Evolutionary conservation across 1,284 basidiomycete genomes (phyloP).

Genomic region (Ceratobasidium papillatum): DNA sequence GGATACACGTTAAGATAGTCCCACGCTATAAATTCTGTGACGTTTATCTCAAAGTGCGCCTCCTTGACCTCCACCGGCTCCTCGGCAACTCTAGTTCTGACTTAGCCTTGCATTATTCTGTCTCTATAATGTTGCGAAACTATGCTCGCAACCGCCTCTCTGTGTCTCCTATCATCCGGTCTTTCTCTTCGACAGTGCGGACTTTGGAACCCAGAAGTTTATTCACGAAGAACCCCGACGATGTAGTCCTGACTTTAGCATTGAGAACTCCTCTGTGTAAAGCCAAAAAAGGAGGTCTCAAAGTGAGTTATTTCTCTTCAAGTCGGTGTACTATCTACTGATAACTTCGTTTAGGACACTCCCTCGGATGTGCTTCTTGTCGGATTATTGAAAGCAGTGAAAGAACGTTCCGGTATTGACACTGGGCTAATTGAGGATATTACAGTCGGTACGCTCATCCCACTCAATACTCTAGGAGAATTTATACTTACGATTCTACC

Average conservation of each 20-base stretch:
- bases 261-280: constrained; percentile 80
- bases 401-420: constrained; percentile 61
- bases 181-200: constrained; percentile 36
- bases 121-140: constrained; percentile 7
- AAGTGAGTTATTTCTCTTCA: constrained; percentile 52
- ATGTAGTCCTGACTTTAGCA: constrained; percentile 87
- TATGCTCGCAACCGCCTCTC: neutral
- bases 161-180: neutral
- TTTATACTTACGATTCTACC: neutral
- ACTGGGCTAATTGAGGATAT: constrained; percentile 78
- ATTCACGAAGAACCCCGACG: constrained; percentile 67
- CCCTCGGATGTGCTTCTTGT: constrained; percentile 77
- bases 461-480: neutral
- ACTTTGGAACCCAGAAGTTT: constrained; percentile 31
- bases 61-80: constrained; percentile 20
- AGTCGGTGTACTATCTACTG: neutral
- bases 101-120: neutral
- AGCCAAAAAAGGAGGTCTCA: constrained; percentile 81
- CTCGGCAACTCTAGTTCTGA: constrained; percentile 17
- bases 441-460: constrained; percentile 69
- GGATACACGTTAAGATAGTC: neutral
- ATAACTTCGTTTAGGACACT: constrained; percentile 55
- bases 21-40: neutral
- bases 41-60: constrained; percentile 25
- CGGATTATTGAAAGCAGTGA: constrained; percentile 69